Base-by-base conservation (phyloP, 1,284 basidiomycete genomes). In the Rhodotorula sp. region DNA sequence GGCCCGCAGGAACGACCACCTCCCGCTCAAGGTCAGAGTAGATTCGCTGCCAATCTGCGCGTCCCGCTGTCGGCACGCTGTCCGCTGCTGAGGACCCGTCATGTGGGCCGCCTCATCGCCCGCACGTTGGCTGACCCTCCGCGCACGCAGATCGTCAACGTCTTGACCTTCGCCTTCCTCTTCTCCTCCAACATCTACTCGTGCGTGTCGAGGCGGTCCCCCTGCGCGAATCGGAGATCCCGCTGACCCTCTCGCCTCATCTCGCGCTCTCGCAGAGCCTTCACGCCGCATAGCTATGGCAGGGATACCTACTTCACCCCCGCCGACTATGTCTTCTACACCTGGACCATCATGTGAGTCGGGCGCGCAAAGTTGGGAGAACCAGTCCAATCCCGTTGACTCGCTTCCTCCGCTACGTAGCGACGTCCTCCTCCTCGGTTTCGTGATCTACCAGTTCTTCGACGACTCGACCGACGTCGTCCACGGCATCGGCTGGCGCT, bases 351-450 rank as follows among this genome's bases (percentile, higher is more conserved):
- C 53, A 76, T 75, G 68, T 65, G 54, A 52, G 65, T 58, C 13
- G 34, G 2, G 16, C 9, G 5, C 28, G 13, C 11, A 13, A 7
- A 24, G 18, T 8, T 37, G 47, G 34, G 46, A 31, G 37, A 28
- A 5, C 31, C 22, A 16, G 48, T 8, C 37, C 20, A 10, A 6
- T 10, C 3, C 51, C 46, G 18, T 31, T 55, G 9, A 10, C 53
- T 28, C 26, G 22, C 30, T n/a, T n/a, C 24, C 11, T 11, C 15
- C 31, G 76, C 79, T 47, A 13, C 24, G 18, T 53, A 68, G 65
- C 76, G 78, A 81, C 67, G 57, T 76, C n/a, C 77, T 82, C 50
- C 78, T 82, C 60, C 76, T 82, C 55, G 81, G 81, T 53, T 75
- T 69, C 59, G 76, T 79, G 26, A 52, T 78, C 63, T 76, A 75